Conservation (phyloP, 768 basidiomycete genomes). For the Kondoa subrosea region DNA sequence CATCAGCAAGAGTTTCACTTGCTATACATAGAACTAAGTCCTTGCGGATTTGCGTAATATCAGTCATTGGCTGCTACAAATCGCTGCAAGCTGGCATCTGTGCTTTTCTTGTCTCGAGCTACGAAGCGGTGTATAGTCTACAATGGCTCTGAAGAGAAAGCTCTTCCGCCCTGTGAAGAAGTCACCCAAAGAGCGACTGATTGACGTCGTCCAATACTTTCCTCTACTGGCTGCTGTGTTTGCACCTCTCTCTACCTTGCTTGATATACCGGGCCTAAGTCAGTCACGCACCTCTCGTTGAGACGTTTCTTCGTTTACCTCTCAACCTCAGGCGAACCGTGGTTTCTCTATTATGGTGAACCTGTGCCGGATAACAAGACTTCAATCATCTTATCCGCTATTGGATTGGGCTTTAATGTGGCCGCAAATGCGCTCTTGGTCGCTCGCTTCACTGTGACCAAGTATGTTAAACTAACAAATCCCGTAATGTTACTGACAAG, state of each 20-base stretch:
- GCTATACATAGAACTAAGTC: too few relatives aligned
- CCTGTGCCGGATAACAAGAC: conserved; percentile 28
- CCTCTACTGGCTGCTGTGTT: conserved; percentile 32
- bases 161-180: too few relatives aligned
- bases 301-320: neutral
- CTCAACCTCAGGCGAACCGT: conserved; percentile 26
- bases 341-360: conserved; percentile 28
- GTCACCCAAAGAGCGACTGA: neutral
- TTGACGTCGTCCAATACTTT: conserved; percentile 8
- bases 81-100: too few relatives aligned
- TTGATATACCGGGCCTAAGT: conserved; percentile 33
- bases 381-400: conserved; percentile 17
- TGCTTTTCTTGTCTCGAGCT: too few relatives aligned
- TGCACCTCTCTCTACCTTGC: conserved; percentile 32
- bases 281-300: conserved; percentile 13
- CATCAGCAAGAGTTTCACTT: too few relatives aligned
- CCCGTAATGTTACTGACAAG: too few relatives aligned
- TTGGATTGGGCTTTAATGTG: conserved; percentile 4
- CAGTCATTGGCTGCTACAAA: too few relatives aligned
- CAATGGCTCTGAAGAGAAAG: too few relatives aligned
- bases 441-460: conserved; percentile 32
- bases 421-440: conserved; percentile 32
- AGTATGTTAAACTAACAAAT: too few relatives aligned
- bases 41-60: too few relatives aligned
- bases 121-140: too few relatives aligned